These are phyloP conservation scores for Leptomonas pyrrhocoris DNA, from an alignment of 208 protist genomes.

Conservation along the genomic window DNA sequence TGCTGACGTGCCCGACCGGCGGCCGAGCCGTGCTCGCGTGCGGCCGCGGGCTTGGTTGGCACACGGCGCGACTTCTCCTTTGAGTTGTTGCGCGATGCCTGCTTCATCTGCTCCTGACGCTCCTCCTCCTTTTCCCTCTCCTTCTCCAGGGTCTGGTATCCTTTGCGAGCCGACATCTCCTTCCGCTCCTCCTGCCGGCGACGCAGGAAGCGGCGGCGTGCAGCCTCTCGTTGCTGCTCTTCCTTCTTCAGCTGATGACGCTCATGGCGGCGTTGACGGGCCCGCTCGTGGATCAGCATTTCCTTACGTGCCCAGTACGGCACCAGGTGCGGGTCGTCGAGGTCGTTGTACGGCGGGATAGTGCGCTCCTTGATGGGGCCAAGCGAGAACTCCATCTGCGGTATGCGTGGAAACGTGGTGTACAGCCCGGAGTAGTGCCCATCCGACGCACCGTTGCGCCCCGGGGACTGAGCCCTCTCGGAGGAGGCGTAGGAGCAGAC, in stretches of 20 bases:
- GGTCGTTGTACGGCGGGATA: slow-evolving; percentile 83
- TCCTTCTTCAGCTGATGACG: slow-evolving; percentile 52
- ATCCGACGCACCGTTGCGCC: slow-evolving; percentile 8
- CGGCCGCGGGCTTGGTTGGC: slow-evolving; percentile 9
- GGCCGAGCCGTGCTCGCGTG: background rate
- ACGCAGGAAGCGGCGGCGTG: slow-evolving; percentile 64
- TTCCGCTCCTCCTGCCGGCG: slow-evolving; percentile 64
- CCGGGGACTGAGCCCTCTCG: slow-evolving; percentile 2
- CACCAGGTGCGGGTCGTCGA: slow-evolving; percentile 79
- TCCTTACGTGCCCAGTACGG: slow-evolving; percentile 78
- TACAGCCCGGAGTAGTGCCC: slow-evolving; percentile 1
- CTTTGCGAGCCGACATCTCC: slow-evolving; percentile 53
- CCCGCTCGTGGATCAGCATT: slow-evolving; percentile 58
- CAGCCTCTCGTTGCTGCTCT: slow-evolving; percentile 38
- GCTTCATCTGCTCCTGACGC: slow-evolving; percentile 7
- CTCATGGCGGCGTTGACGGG: slow-evolving; percentile 44
- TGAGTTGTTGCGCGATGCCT: background rate
- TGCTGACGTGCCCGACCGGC: slow-evolving; percentile 17
- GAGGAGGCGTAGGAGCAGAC: slow-evolving; percentile 21
- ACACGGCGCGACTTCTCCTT: slow-evolving; percentile 9
- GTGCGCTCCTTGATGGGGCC: slow-evolving; percentile 68
- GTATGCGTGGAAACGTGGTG: slow-evolving; percentile 37
- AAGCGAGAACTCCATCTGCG: slow-evolving; percentile 73
- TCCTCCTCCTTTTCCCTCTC: slow-evolving; percentile 28
- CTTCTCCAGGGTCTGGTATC: slow-evolving; percentile 34